Evolutionary conservation across 2,329 filamentous ascomycete genomes (phyloP).

Genomic region (Phaeophleospora eucalypticola): DNA sequence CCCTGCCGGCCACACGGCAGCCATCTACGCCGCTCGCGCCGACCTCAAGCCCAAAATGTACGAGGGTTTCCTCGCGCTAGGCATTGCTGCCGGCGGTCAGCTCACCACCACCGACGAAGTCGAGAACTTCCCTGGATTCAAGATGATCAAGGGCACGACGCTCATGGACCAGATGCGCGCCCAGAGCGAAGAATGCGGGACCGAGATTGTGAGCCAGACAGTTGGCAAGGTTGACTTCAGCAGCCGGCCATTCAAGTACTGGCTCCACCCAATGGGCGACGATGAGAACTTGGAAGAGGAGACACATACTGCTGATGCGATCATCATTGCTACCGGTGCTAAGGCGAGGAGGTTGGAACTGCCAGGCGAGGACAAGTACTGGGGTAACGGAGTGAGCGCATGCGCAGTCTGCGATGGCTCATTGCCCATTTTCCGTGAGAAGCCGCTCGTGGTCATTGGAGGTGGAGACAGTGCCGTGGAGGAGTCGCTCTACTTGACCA

Average conservation of each 20-base stretch:
- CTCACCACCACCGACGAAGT: constrained; percentile 97
- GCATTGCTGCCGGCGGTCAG: constrained; percentile 92
- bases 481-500: constrained; percentile 94
- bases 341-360: constrained; percentile 81
- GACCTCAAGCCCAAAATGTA: constrained; percentile 94
- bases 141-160: constrained; percentile 77
- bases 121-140: constrained; percentile 97
- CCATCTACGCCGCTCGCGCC: constrained; percentile 90
- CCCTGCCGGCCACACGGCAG: constrained; percentile 94
- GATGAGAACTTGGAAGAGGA: constrained; percentile 65
- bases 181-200: constrained; percentile 89
- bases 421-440: constrained; percentile 94
- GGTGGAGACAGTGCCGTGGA: constrained; percentile 96
- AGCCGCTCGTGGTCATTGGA: constrained; percentile 91
- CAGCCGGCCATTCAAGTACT: constrained; percentile 82
- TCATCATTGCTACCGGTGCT: constrained; percentile 94
- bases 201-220: constrained; percentile 88
- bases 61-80: constrained; percentile 96
- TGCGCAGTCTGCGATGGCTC: constrained; percentile 97
- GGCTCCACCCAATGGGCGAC: constrained; percentile 70
- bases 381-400: constrained; percentile 93
- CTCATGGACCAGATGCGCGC: constrained; percentile 95
- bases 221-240: constrained; percentile 84
- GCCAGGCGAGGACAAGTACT: constrained; percentile 87
- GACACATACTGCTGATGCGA: constrained; percentile 77